Evolutionary conservation across 495 filamentous ascomycete genomes (phyloP).

Genomic region (Bombardia bombarda): DNA sequence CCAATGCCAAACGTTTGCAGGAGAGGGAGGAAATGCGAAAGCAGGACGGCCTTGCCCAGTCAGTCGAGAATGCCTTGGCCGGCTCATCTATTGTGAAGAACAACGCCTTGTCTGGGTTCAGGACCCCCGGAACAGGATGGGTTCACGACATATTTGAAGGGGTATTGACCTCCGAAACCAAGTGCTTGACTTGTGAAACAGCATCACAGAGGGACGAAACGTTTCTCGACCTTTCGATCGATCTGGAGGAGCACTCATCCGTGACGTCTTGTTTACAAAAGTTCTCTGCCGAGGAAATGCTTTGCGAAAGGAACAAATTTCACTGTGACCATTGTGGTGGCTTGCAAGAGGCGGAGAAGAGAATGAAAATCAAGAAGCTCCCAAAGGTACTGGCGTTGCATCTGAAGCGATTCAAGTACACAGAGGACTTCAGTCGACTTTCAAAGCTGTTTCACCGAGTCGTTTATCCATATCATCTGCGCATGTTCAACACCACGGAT

Average conservation of each 20-base stretch:
- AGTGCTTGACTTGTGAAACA: slow-evolving; percentile 93
- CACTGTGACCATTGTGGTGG: slow-evolving; percentile 97
- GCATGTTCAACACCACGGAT: slow-evolving; percentile 96
- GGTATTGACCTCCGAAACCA: slow-evolving; percentile 88
- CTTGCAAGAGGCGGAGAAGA: slow-evolving; percentile 93
- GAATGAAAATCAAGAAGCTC: slow-evolving; percentile 97
- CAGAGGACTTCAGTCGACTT: slow-evolving; percentile 83
- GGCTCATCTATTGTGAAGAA: slow-evolving; percentile 36
- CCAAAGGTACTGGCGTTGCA: slow-evolving; percentile 89
- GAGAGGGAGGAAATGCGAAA: slow-evolving; percentile 36
- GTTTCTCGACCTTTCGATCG: slow-evolving; percentile 92
- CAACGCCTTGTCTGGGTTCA: slow-evolving; percentile 21
- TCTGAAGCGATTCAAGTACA: slow-evolving; percentile 95
- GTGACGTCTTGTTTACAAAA: slow-evolving; percentile 92
- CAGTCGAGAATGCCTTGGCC: slow-evolving; percentile 35
- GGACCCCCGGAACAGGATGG: slow-evolving; percentile 63
- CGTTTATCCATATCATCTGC: slow-evolving; percentile 91
- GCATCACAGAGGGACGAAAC: slow-evolving; percentile 91
- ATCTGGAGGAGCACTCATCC: slow-evolving; percentile 90
- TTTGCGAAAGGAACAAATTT: slow-evolving; percentile 97
- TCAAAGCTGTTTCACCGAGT: slow-evolving; percentile 97
- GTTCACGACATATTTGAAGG: slow-evolving; percentile 98
- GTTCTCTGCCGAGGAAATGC: slow-evolving; percentile 97
- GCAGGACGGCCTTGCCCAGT: slow-evolving; percentile 26
- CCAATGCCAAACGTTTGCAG: slow-evolving; percentile 54